Percentiles rank a stretch among this genome's conserved stretches.
Conservation (phyloP, 1,139 yeast species). For the Hyphopichia pseudoburtonii region DNA sequence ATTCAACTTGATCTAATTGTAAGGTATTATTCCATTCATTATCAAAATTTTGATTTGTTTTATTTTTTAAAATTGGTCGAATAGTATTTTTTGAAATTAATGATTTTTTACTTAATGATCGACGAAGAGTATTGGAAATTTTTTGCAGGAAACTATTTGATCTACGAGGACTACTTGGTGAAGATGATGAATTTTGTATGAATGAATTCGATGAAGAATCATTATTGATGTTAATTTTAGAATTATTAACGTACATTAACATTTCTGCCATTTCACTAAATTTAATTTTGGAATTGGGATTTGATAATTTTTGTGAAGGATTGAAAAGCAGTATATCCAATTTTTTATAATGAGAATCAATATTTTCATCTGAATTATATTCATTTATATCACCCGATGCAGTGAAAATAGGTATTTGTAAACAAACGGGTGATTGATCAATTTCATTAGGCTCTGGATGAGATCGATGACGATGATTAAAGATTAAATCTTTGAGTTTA, state of each 20-base stretch:
- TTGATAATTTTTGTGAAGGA: neutral
- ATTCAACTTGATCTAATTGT: neutral
- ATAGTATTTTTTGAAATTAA: no score
- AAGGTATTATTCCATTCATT: neutral
- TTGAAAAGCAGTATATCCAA: neutral
- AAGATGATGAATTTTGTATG: no score
- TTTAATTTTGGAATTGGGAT: neutral
- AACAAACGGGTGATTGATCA: neutral
- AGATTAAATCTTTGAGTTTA: no score
- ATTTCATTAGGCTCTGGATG: no score
- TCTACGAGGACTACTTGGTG: neutral
- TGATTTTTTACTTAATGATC: neutral
- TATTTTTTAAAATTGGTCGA: constrained; percentile 2
- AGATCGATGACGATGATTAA: no score
- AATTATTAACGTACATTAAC: neutral
- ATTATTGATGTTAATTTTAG: neutral
- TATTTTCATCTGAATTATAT: neutral
- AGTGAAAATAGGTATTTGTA: neutral
- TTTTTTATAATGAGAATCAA: neutral
- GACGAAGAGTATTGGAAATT: constrained; percentile 1
- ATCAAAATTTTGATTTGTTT: constrained; percentile 2
- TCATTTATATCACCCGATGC: no score
- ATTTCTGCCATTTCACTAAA: constrained; percentile 2
- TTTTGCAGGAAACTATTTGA: neutral
- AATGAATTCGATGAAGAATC: neutral